Evolutionary conservation across 83 land plant genomes (phyloP).

Genomic region (Picea abies): DNA sequence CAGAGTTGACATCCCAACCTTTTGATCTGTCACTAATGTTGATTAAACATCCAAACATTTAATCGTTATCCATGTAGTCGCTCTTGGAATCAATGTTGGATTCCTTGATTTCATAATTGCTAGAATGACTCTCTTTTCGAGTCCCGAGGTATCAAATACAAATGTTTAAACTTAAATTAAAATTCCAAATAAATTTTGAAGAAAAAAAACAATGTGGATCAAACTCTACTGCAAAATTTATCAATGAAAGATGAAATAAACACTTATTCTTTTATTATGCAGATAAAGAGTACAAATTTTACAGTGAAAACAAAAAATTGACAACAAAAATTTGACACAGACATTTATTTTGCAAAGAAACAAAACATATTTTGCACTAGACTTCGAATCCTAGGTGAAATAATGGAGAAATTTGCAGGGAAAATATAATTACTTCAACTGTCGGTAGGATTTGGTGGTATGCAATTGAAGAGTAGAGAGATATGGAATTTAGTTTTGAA

Average conservation of each 20-base stretch:
- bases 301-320: background rate
- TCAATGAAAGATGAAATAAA: background rate
- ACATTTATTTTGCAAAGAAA: background rate
- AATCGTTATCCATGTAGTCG: conserved; percentile 34
- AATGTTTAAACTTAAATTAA: background rate
- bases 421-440: conserved; percentile 12
- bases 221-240: background rate
- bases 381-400: background rate
- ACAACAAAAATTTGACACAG: background rate
- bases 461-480: conserved; percentile 72
- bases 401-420: background rate
- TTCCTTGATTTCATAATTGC: conserved; percentile 30
- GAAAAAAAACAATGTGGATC: background rate
- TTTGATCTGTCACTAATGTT: background rate
- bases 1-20: too few relatives aligned
- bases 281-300: background rate
- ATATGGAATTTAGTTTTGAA: conserved; percentile 32
- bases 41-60: conserved; percentile 27
- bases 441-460: conserved; percentile 33
- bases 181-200: background rate
- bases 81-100: conserved; percentile 37
- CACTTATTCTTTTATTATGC: background rate
- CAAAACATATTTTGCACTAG: background rate
- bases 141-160: background rate
- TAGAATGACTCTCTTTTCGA: conserved; percentile 35